phyloP scores from a whole-genome alignment of 352 stramenopile species.

The Globisporangium orthogonon region DNA sequence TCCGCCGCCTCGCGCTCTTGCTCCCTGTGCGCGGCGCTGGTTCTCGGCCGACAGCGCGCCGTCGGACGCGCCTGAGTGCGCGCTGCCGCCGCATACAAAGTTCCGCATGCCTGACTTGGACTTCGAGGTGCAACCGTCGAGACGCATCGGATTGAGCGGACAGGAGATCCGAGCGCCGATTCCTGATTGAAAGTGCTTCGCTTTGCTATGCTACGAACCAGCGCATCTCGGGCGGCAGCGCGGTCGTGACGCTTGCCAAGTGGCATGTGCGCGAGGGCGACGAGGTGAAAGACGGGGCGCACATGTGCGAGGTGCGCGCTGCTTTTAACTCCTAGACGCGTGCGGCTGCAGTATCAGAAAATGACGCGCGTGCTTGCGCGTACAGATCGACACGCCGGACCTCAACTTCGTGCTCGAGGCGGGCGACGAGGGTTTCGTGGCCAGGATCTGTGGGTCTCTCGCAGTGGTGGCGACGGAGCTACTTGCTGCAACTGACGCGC shows the following conservation, averaged over 20 bases:
- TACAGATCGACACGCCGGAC: slow-evolving; percentile 80
- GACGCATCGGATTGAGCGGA: too few relatives aligned
- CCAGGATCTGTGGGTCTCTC: slow-evolving; percentile 19
- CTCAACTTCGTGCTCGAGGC: slow-evolving; percentile 74
- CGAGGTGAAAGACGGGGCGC: slow-evolving; percentile 51
- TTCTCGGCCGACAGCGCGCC: slow-evolving; percentile 3
- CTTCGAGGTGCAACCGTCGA: slow-evolving; percentile 42
- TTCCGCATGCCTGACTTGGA: slow-evolving; percentile 86
- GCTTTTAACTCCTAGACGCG: not conserved
- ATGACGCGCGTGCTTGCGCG: not conserved
- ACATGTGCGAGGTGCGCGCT: slow-evolving; percentile 64
- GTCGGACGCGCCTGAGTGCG: not conserved
- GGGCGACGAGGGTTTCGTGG: slow-evolving; percentile 75
- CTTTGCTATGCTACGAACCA: slow-evolving; percentile 4
- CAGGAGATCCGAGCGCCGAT: not conserved
- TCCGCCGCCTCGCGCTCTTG: not conserved
- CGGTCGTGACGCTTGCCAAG: slow-evolving; percentile 63
- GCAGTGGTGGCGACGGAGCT: not conserved
- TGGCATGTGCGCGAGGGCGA: slow-evolving; percentile 67
- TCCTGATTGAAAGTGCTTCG: not conserved
- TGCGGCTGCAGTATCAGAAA: not conserved
- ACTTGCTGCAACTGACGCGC: slow-evolving; percentile 1
- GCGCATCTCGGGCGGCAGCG: slow-evolving; percentile 48
- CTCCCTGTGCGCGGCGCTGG: slow-evolving; percentile 1
- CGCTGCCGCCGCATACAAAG: slow-evolving; percentile 72